phyloP scores from a whole-genome alignment of 257 asterid genomes.

The Solanum lycopersicoides region DNA sequence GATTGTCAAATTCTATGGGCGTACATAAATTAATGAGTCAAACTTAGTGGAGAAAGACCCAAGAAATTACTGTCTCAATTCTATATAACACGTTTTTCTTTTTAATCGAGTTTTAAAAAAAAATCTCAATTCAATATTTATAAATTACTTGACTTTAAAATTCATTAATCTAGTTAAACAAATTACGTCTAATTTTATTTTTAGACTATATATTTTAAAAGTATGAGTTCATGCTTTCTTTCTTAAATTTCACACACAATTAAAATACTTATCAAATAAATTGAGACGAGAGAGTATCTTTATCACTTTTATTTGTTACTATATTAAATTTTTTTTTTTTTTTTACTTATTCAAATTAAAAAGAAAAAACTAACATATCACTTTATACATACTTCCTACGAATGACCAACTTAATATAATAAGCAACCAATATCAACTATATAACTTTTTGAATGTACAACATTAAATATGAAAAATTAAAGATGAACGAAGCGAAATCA shows the following conservation, averaged over 20 bases:
- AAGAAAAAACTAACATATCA: not conserved
- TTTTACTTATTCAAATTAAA: not conserved
- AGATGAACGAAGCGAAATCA: rapidly evolving
- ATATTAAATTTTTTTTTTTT: not conserved
- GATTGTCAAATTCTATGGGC: not conserved
- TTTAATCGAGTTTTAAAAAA: not conserved
- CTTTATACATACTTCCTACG: not conserved
- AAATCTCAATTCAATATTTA: not conserved
- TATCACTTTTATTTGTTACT: not conserved
- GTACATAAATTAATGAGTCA: not conserved
- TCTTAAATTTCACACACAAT: not conserved
- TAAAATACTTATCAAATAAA: not conserved
- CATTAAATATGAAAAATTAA: not conserved
- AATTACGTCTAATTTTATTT: not conserved
- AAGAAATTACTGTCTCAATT: not conserved
- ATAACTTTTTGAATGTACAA: too few relatives aligned
- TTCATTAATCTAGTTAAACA: not conserved
- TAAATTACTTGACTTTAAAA: not conserved
- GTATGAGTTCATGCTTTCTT: rapidly evolving
- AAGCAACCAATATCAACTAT: too few relatives aligned
- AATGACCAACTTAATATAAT: not conserved
- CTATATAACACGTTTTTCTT: not conserved
- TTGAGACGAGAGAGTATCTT: not conserved
- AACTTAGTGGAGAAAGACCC: not conserved
- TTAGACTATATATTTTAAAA: too few relatives aligned